Conservation (phyloP, 2,329 filamentous ascomycete genomes). For the Colletotrichum abscissum region DNA sequence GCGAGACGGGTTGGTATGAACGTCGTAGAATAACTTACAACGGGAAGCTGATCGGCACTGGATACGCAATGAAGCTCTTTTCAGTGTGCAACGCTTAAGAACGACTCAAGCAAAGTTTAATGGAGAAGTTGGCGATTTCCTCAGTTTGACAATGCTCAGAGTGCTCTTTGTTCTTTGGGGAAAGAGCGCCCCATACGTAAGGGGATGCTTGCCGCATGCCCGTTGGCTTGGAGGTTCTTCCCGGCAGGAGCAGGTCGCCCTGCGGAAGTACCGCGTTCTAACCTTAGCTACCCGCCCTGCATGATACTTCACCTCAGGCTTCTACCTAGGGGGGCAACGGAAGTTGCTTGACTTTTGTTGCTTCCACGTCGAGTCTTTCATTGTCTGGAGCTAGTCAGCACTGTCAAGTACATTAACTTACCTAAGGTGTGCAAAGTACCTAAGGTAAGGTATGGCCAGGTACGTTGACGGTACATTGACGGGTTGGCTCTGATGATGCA, state of each 20-base stretch:
- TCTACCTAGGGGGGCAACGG: background rate
- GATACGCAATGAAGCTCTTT: too few species aligned
- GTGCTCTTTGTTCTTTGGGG: background rate
- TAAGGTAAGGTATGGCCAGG: background rate
- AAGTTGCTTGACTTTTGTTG: background rate
- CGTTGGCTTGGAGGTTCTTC: conserved; percentile 15
- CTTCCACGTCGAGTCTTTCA: too few species aligned
- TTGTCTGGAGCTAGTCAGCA: background rate
- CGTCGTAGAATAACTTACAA: background rate
- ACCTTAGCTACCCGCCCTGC: conserved; percentile 12
- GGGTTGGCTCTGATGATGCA: conserved; percentile 13
- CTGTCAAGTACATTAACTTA: too few species aligned
- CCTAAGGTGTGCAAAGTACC: too few species aligned
- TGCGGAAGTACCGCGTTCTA: background rate
- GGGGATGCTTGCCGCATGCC: conserved; percentile 11
- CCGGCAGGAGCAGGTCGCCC: background rate
- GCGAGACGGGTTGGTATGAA: background rate
- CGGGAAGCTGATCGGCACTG: background rate
- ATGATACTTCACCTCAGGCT: conserved; percentile 6
- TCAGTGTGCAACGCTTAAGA: background rate
- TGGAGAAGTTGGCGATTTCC: background rate
- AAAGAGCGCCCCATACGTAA: conserved; percentile 18
- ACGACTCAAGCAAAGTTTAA: background rate
- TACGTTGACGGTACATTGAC: background rate
- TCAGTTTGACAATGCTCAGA: background rate